Conservation (phyloP, 352 stramenopile species). For the Phytopythium oedochilum region DNA sequence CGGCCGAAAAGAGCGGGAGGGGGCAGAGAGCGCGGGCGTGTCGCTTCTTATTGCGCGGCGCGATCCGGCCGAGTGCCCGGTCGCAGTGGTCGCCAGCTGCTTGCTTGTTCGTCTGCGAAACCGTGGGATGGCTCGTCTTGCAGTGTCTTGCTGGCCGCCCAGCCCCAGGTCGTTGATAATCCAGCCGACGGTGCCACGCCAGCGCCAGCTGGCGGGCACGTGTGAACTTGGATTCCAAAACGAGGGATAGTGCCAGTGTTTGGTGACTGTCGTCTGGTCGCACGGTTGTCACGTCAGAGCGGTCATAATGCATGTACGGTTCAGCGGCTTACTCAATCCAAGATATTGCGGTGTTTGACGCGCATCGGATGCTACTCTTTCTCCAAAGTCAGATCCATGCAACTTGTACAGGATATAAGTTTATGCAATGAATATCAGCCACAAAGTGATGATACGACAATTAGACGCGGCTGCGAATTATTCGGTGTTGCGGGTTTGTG, state of each 20-base stretch:
- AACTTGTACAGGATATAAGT: neutral
- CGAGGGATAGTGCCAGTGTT: neutral
- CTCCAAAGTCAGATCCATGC: neutral
- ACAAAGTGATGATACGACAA: neutral
- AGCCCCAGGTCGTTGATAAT: neutral
- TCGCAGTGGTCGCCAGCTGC: slow-evolving; percentile 1
- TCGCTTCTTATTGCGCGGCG: neutral
- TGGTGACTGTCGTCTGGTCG: slow-evolving; percentile 4
- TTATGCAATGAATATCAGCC: neutral
- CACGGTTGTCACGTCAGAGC: neutral
- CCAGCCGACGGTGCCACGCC: neutral
- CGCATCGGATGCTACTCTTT: neutral
- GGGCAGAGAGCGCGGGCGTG: neutral
- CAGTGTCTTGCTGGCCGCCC: neutral
- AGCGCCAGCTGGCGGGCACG: slow-evolving; percentile 2
- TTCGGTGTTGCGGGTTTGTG: neutral
- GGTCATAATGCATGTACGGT: neutral
- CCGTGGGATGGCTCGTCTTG: neutral
- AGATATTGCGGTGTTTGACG: slow-evolving; percentile 1
- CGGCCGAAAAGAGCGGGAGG: neutral
- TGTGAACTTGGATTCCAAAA: neutral
- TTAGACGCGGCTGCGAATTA: neutral
- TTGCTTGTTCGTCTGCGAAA: neutral
- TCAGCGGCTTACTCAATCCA: neutral
- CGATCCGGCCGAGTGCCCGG: neutral